A percentile compares a stretch with the other conserved stretches of the same genome.
These are phyloP conservation scores for Trametopsis cervina DNA, from an alignment of 768 basidiomycete species.

Conservation along the genomic window DNA sequence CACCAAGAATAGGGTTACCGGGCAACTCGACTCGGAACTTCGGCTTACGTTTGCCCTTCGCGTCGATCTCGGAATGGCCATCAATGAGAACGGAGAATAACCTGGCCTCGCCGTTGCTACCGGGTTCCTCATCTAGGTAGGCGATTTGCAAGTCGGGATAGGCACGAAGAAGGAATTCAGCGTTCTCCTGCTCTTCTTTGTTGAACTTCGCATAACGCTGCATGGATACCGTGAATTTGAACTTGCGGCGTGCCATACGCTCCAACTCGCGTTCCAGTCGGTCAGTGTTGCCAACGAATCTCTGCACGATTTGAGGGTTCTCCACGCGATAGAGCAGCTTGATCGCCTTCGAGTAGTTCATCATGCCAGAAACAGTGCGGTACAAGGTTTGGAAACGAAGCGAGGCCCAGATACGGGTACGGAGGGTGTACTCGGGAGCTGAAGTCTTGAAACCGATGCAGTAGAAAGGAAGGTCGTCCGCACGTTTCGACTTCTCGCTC, in stretches of 20 bases:
- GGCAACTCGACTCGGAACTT: slow-evolving; percentile 98
- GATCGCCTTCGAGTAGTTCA: slow-evolving; percentile 99
- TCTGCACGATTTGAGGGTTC: slow-evolving; percentile 95
- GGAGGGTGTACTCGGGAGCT: slow-evolving; percentile 96
- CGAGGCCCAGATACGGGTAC: slow-evolving; percentile 99
- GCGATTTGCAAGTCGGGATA: slow-evolving; percentile 99
- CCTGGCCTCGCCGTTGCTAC: slow-evolving; percentile 78
- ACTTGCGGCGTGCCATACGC: slow-evolving; percentile 94
- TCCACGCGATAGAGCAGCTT: slow-evolving; percentile 98
- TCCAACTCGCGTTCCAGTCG: slow-evolving; percentile 93
- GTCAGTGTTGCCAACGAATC: slow-evolving; percentile 95
- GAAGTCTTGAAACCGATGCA: slow-evolving; percentile 99
- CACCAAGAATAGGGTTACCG: slow-evolving; percentile 97
- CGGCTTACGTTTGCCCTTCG: slow-evolving; percentile 84
- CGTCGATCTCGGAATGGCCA: slow-evolving; percentile 93
- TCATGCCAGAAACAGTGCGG: slow-evolving; percentile 98
- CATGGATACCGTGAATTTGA: slow-evolving; percentile 98
- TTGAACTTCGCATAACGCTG: slow-evolving; percentile 99
- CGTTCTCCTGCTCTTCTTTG: slow-evolving; percentile 98
- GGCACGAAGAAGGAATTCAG: slow-evolving; percentile 94
- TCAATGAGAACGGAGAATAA: slow-evolving; percentile 94
- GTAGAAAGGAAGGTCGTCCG: slow-evolving; percentile 97
- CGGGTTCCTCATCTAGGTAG: slow-evolving; percentile 93
- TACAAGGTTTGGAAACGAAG: slow-evolving; percentile 97
- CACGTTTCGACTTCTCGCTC: slow-evolving; percentile 74